phyloP scores from a whole-genome alignment of 805 yeast genomes.

The Barnettozyma vustinii region DNA sequence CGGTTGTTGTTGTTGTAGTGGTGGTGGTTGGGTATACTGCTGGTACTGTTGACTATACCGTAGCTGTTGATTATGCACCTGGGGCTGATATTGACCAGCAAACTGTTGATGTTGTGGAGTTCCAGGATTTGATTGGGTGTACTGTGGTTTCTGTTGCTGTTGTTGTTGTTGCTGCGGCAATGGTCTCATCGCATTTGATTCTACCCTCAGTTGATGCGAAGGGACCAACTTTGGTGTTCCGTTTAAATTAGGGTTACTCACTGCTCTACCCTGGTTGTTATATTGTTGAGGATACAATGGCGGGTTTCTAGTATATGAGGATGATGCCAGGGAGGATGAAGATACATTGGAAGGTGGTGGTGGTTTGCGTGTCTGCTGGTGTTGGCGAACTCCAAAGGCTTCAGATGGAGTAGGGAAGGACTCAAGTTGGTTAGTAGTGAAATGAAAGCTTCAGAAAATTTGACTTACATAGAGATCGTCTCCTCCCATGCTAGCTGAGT shows the following conservation, averaged over 20 bases:
- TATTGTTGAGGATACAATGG: conserved; percentile 7
- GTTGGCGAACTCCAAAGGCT: conserved; percentile 22
- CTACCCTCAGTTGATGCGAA: conserved; percentile 2
- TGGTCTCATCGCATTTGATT: neutral
- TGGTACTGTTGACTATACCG: neutral
- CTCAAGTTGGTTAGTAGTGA: conserved; percentile 13
- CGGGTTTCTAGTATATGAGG: conserved; percentile 4
- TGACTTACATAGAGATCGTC: conserved; percentile 24
- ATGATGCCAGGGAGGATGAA: neutral
- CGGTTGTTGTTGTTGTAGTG: neutral
- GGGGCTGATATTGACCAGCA: neutral
- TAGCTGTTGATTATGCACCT: neutral
- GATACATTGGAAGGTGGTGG: conserved; percentile 5
- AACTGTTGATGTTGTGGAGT: conserved; percentile 3
- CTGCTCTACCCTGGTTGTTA: neutral
- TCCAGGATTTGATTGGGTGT: neutral
- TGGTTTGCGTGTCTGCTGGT: conserved; percentile 12
- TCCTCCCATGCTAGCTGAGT: conserved; percentile 18
- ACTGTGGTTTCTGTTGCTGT: conserved; percentile 1
- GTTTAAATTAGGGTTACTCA: neutral
- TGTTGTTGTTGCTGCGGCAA: conserved; percentile 1
- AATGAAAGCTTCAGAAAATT: neutral
- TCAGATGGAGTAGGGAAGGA: conserved; percentile 27
- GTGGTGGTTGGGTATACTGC: neutral
- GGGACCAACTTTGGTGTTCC: neutral